Percentiles rank a stretch among this genome's conserved stretches.
Evolutionary conservation across 108 stramenopile genomes (phyloP).

Genomic region (Pseudonitzschia multiseries): DNA sequence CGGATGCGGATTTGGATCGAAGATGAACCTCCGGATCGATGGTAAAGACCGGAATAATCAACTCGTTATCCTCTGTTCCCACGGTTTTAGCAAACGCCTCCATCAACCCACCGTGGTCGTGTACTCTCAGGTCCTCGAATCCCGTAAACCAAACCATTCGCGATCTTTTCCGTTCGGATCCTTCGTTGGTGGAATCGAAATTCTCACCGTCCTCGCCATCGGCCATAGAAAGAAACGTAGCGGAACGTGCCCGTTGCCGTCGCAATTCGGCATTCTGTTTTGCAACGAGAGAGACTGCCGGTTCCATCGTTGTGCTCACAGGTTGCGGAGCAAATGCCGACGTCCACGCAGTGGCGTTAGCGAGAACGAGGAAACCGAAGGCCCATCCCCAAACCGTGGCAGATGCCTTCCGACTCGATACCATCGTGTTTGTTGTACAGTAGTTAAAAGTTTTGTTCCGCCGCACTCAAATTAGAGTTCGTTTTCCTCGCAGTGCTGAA

Average conservation of each 20-base stretch:
- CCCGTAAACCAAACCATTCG: constrained; percentile 13
- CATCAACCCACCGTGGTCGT: constrained; percentile 8
- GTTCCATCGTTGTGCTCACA: not conserved
- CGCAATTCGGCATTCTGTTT: not conserved
- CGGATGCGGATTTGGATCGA: constrained; percentile 2
- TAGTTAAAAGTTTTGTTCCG: too few species aligned
- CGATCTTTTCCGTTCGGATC: not conserved
- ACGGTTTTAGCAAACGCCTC: constrained; percentile 3
- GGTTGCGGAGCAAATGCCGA: not conserved
- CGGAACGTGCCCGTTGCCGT: not conserved
- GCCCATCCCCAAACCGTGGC: not conserved
- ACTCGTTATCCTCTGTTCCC: not conserved
- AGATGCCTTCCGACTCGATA: not conserved
- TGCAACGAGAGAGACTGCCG: not conserved
- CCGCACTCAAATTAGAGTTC: too few species aligned
- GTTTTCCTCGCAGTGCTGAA: too few species aligned
- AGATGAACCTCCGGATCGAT: constrained; percentile 12
- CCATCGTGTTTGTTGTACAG: too few species aligned
- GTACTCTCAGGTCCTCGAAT: constrained; percentile 8
- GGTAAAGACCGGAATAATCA: constrained; percentile 9
- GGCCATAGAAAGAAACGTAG: not conserved
- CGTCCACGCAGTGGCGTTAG: not conserved
- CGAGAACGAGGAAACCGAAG: not conserved
- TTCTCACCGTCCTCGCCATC: not conserved
- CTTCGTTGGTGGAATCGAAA: not conserved